A percentile compares a stretch with the other conserved stretches of the same genome.
These are phyloP conservation scores for Xylaria intraflava DNA, from an alignment of 495 filamentous ascomycete genomes.

Conservation along the genomic window DNA sequence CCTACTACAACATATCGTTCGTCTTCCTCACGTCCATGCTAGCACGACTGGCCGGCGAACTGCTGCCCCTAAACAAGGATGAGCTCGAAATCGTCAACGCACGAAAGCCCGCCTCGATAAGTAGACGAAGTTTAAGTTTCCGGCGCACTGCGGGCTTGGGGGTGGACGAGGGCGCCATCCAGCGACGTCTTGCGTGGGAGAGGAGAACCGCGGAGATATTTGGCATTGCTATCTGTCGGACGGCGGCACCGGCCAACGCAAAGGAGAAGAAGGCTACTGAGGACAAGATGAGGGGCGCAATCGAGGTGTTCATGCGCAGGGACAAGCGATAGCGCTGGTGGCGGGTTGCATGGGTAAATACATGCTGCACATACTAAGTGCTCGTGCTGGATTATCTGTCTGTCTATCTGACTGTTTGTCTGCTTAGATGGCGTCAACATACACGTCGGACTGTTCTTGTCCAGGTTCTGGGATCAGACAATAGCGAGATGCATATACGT, in stretches of 20 bases:
- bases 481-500: too few relatives aligned
- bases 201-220: constrained; percentile 43
- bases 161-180: constrained; percentile 25
- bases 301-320: constrained; percentile 36
- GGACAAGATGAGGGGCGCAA: constrained; percentile 34
- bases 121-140: constrained; percentile 36
- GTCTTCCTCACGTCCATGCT: constrained; percentile 81
- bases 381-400: background rate
- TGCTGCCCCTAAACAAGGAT: constrained; percentile 37
- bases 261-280: constrained; percentile 42
- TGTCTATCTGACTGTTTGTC: background rate
- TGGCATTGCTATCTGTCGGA: constrained; percentile 38
- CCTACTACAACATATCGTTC: constrained; percentile 77
- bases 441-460: too few relatives aligned
- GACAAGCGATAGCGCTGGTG: background rate
- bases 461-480: too few relatives aligned
- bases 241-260: constrained; percentile 31
- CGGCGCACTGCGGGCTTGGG: constrained; percentile 25
- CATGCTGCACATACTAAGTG: background rate
- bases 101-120: constrained; percentile 17
- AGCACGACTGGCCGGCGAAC: constrained; percentile 37
- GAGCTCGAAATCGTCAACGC: constrained; percentile 25
- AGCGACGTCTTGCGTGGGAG: constrained; percentile 39
- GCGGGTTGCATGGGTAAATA: background rate
- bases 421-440: too few relatives aligned